Conservation (phyloP, 164 flowering plant species). For the Aristolochia californica region DNA sequence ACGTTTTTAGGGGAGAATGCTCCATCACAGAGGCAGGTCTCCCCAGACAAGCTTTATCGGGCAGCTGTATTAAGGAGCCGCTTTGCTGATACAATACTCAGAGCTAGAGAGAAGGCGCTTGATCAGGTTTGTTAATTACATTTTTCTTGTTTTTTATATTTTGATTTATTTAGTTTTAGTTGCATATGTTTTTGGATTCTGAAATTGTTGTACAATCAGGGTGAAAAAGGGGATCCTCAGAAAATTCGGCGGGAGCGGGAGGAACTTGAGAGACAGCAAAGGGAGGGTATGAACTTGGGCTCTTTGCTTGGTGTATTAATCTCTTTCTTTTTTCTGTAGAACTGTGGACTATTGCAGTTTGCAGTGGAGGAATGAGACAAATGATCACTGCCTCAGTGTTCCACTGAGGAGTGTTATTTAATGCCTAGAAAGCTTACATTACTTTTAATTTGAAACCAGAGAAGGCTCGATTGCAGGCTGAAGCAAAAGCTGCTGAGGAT, state of each 20-base stretch:
- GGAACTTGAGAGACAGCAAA: slow-evolving; percentile 53
- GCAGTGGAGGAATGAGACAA: not conserved
- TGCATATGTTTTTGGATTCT: not conserved
- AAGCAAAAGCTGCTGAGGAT: slow-evolving; percentile 86
- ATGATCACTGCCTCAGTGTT: not conserved
- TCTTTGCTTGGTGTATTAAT: not conserved
- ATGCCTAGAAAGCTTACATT: not conserved
- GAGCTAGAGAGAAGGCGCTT: slow-evolving; percentile 72
- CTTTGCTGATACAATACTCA: slow-evolving; percentile 87
- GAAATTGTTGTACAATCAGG: slow-evolving; percentile 21
- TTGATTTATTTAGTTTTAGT: too few relatives aligned
- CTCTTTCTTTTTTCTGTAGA: not conserved
- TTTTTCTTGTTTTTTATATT: not conserved
- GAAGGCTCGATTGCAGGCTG: slow-evolving; percentile 74
- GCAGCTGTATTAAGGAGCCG: slow-evolving; percentile 74
- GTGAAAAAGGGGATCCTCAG: slow-evolving; percentile 62
- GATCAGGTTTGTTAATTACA: slow-evolving; percentile 36
- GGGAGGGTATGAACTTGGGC: slow-evolving; percentile 45
- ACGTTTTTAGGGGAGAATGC: slow-evolving; percentile 61
- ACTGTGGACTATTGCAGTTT: not conserved
- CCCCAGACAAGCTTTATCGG: slow-evolving; percentile 70
- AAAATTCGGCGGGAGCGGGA: slow-evolving; percentile 60
- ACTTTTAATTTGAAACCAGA: slow-evolving; percentile 24
- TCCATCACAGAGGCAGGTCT: slow-evolving; percentile 67
- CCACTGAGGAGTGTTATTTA: not conserved